Percentiles rank a stretch among this genome's conserved stretches.
Evolutionary conservation across 2,329 filamentous ascomycete species (phyloP).

Genomic region (Diaporthe caulivora): DNA sequence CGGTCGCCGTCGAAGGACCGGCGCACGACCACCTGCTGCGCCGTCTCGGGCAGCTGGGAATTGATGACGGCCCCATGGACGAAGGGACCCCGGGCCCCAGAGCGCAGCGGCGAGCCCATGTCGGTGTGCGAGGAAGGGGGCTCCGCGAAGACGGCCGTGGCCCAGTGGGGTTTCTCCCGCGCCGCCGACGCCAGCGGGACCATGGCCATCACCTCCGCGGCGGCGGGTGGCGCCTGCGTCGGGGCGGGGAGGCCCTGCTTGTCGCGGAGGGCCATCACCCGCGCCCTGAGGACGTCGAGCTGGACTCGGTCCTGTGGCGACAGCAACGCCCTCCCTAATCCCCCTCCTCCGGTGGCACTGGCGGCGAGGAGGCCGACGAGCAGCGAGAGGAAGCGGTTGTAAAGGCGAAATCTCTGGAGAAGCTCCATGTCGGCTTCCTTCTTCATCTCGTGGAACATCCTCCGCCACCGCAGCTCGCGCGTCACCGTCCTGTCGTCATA

Average conservation of each 20-base stretch:
- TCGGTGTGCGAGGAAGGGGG: constrained; percentile 61
- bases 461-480: constrained; percentile 66
- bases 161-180: constrained; percentile 67
- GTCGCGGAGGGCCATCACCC: constrained; percentile 65
- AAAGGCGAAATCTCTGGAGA: constrained; percentile 66
- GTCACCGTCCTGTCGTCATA: constrained; percentile 63
- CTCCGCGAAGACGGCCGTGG: constrained; percentile 70
- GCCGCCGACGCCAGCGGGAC: constrained; percentile 38
- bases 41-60: constrained; percentile 55
- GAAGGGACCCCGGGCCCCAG: constrained; percentile 52
- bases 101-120: constrained; percentile 25
- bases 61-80: constrained; percentile 56
- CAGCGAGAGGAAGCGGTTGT: constrained; percentile 65
- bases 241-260: constrained; percentile 58
- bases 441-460: constrained; percentile 69
- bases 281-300: constrained; percentile 61
- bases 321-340: too few species aligned
- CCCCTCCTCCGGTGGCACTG: too few species aligned
- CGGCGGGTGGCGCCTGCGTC: constrained; percentile 13
- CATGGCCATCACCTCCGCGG: constrained; percentile 14
- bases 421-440: constrained; percentile 65
- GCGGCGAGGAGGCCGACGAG: constrained; percentile 62
- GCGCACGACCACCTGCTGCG: constrained; percentile 66
- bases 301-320: constrained; percentile 65
- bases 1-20: constrained; percentile 70